Evolutionary conservation across 2,329 filamentous ascomycete species (phyloP).

Genomic region (Talaromyces sp.): DNA sequence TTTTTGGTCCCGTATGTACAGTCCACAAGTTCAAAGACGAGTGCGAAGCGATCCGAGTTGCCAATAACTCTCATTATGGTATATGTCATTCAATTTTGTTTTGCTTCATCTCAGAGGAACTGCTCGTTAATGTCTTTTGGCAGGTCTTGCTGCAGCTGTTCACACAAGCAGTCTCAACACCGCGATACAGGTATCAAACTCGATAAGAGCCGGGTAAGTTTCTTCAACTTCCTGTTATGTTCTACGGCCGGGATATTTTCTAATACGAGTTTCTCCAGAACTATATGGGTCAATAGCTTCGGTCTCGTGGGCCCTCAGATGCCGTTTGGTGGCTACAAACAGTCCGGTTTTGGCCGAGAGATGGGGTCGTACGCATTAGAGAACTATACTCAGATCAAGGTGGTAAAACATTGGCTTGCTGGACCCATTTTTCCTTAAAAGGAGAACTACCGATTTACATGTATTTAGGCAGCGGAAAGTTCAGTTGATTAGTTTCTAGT

Average conservation of each 20-base stretch:
- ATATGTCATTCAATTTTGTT: background rate
- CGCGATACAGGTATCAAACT: background rate
- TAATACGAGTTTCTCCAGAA: background rate
- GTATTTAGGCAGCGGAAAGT: too few relatives aligned
- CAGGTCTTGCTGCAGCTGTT: constrained; percentile 3
- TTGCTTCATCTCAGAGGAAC: background rate
- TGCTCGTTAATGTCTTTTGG: background rate
- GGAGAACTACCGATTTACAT: too few relatives aligned
- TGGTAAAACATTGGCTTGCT: background rate
- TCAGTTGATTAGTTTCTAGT: too few relatives aligned
- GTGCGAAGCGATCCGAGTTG: constrained; percentile 62
- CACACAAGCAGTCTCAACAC: constrained; percentile 1
- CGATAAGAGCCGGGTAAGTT: constrained; percentile 3
- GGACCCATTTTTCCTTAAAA: background rate
- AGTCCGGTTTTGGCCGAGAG: background rate
- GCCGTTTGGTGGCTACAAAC: constrained; percentile 2
- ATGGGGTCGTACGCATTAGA: background rate
- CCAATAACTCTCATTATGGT: constrained; percentile 70
- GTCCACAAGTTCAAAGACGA: constrained; percentile 51
- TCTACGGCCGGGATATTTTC: background rate
- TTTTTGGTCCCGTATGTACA: constrained; percentile 67
- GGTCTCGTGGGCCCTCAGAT: background rate
- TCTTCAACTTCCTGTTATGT: background rate
- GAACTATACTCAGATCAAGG: background rate
- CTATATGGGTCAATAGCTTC: constrained; percentile 4